phyloP scores from a whole-genome alignment of 2,329 filamentous ascomycete species.

The Fusarium sp. region DNA sequence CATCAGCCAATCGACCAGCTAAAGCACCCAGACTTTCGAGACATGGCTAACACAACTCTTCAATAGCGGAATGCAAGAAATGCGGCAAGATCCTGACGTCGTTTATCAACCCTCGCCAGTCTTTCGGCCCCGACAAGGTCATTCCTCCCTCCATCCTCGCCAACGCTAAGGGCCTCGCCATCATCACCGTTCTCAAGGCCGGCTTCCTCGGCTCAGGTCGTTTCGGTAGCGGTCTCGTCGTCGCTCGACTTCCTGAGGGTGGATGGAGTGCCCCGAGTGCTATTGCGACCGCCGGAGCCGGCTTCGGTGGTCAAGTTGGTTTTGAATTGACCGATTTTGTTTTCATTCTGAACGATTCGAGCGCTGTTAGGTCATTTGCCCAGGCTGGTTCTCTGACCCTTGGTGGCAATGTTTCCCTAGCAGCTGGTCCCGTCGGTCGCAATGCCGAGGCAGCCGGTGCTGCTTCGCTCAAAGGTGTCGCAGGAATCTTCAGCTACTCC shows the following conservation, averaged over 20 bases:
- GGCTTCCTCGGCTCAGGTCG: slow-evolving; percentile 86
- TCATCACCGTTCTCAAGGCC: slow-evolving; percentile 88
- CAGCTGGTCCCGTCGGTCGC: slow-evolving; percentile 90
- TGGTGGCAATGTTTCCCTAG: slow-evolving; percentile 95
- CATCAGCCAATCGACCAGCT: slow-evolving; percentile 14
- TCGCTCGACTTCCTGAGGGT: slow-evolving; percentile 81
- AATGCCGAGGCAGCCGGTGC: slow-evolving; percentile 97
- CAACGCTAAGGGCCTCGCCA: slow-evolving; percentile 90
- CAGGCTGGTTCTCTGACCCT: slow-evolving; percentile 92
- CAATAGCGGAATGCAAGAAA: slow-evolving; percentile 93
- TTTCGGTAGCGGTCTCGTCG: slow-evolving; percentile 84
- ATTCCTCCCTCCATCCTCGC: slow-evolving; percentile 91
- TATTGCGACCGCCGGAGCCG: slow-evolving; percentile 82
- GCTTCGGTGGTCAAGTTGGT: slow-evolving; percentile 87
- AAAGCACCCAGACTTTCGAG: background rate
- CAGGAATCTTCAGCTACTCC: slow-evolving; percentile 95
- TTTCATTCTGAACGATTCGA: slow-evolving; percentile 94
- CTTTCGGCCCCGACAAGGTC: slow-evolving; percentile 96
- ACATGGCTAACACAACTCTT: slow-evolving; percentile 21
- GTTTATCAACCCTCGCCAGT: slow-evolving; percentile 92
- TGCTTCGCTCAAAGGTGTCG: slow-evolving; percentile 87
- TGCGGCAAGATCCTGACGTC: slow-evolving; percentile 94
- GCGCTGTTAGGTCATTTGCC: slow-evolving; percentile 91
- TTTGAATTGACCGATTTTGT: slow-evolving; percentile 95
- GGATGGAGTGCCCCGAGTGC: slow-evolving; percentile 85